phyloP scores from a whole-genome alignment of 2,329 filamentous ascomycete species.

The Trichophyton benhamiae region DNA sequence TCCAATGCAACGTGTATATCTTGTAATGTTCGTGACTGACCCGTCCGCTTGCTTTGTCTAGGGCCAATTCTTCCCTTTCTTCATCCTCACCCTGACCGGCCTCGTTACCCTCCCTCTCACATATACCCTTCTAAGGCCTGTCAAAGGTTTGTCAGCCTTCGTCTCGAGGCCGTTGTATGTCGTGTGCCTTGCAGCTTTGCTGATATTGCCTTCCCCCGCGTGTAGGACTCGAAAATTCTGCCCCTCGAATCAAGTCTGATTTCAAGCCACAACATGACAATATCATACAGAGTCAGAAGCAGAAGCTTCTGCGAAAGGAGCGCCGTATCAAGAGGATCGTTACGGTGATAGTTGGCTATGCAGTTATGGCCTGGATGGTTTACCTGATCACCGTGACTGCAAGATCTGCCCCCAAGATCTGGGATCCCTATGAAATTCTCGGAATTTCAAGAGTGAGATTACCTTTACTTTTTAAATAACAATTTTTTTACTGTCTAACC shows the following conservation, averaged over 20 bases:
- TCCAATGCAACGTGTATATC: background rate
- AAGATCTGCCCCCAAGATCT: conserved; percentile 60
- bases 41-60: background rate
- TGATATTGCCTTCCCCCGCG: conserved; percentile 19
- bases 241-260: conserved; percentile 67
- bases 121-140: conserved; percentile 72
- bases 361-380: conserved; percentile 74
- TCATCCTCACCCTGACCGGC: conserved; percentile 79
- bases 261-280: conserved; percentile 74
- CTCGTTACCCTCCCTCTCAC: conserved; percentile 84
- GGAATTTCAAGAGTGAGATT: conserved; percentile 62
- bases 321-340: conserved; percentile 74
- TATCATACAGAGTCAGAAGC: conserved; percentile 68
- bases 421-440: conserved; percentile 94
- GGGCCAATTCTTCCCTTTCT: conserved; percentile 98
- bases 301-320: conserved; percentile 80
- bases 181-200: conserved; percentile 2
- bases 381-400: conserved; percentile 79
- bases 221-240: conserved; percentile 60
- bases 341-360: conserved; percentile 65
- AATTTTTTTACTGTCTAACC: background rate
- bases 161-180: background rate
- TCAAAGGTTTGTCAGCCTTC: conserved; percentile 42
- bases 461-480: background rate
- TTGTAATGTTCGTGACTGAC: conserved; percentile 1